phyloP scores from a whole-genome alignment of 2,329 filamentous ascomycete genomes.

The Curvularia hawaiiensis region DNA sequence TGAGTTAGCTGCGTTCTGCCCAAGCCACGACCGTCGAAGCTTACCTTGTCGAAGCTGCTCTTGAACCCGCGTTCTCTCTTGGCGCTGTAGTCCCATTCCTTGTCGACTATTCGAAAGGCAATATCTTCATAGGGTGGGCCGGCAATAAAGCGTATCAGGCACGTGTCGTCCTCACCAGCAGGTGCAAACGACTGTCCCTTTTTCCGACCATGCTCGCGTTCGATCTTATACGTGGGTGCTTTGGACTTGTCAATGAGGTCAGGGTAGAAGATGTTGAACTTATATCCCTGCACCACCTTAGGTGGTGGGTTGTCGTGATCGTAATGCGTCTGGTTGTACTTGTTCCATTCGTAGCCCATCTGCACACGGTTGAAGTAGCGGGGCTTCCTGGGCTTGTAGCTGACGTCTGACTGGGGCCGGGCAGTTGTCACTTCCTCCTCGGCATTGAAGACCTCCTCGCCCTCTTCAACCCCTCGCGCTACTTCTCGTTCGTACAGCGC shows the following conservation, averaged over 20 bases:
- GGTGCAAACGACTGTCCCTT: constrained; percentile 91
- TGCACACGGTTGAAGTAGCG: constrained; percentile 97
- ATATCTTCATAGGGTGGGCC: constrained; percentile 97
- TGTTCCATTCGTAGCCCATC: constrained; percentile 99
- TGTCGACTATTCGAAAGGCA: constrained; percentile 95
- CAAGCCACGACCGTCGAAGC: constrained; percentile 35
- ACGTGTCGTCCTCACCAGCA: constrained; percentile 95
- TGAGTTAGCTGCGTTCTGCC: constrained; percentile 33
- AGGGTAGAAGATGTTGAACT: constrained; percentile 99
- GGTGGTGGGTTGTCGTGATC: constrained; percentile 97
- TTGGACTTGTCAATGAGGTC: constrained; percentile 94
- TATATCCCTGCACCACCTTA: constrained; percentile 98
- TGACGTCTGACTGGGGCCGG: constrained; percentile 79
- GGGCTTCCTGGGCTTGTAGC: constrained; percentile 88
- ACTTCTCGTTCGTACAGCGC: constrained; percentile 92
- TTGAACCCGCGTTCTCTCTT: constrained; percentile 94
- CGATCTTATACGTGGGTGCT: constrained; percentile 94
- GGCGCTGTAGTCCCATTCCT: constrained; percentile 98
- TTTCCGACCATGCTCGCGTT: constrained; percentile 87
- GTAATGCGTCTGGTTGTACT: constrained; percentile 99
- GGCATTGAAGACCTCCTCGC: constrained; percentile 92
- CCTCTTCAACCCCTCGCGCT: constrained; percentile 86
- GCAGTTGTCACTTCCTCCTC: constrained; percentile 77
- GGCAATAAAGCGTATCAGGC: constrained; percentile 92
- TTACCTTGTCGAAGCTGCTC: constrained; percentile 96